Evolutionary conservation across 2,329 filamentous ascomycete genomes (phyloP).

Genomic region (Xylogone sp.): DNA sequence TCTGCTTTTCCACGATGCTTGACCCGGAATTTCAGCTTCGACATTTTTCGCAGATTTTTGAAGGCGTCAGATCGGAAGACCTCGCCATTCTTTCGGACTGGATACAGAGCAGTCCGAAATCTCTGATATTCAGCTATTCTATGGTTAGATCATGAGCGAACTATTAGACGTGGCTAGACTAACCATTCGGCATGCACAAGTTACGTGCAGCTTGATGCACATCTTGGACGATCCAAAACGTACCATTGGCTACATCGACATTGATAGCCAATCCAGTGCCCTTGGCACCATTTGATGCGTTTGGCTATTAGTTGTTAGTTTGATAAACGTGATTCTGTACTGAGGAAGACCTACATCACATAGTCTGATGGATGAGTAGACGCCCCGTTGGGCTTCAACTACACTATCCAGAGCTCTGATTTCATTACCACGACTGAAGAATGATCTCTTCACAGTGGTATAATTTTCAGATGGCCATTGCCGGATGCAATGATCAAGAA

Average conservation of each 20-base stretch:
- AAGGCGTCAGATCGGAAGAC: constrained; percentile 45
- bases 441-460: constrained; percentile 74
- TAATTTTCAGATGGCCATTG: constrained; percentile 68
- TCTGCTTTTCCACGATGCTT: constrained; percentile 46
- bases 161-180: constrained; percentile 28
- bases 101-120: not conserved
- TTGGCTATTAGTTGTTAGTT: constrained; percentile 14
- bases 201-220: constrained; percentile 31
- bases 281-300: constrained; percentile 18
- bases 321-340: not conserved
- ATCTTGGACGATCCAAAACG: constrained; percentile 66
- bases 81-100: constrained; percentile 10
- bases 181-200: constrained; percentile 18
- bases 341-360: constrained; percentile 47
- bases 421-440: constrained; percentile 51
- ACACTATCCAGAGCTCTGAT: constrained; percentile 53
- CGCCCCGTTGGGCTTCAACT: constrained; percentile 80
- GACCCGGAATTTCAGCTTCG: constrained; percentile 53
- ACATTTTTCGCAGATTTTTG: constrained; percentile 49
- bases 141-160: constrained; percentile 27
- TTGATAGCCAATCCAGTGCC: constrained; percentile 72
- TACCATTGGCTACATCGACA: constrained; percentile 86
- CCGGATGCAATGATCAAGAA: constrained; percentile 85
- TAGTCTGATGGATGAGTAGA: constrained; percentile 80
- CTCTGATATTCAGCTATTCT: not conserved